A percentile compares a stretch with the other conserved stretches of the same genome.
These are phyloP conservation scores for Aspergillus ustus DNA, from an alignment of 2,329 filamentous ascomycete species.

Conservation along the genomic window DNA sequence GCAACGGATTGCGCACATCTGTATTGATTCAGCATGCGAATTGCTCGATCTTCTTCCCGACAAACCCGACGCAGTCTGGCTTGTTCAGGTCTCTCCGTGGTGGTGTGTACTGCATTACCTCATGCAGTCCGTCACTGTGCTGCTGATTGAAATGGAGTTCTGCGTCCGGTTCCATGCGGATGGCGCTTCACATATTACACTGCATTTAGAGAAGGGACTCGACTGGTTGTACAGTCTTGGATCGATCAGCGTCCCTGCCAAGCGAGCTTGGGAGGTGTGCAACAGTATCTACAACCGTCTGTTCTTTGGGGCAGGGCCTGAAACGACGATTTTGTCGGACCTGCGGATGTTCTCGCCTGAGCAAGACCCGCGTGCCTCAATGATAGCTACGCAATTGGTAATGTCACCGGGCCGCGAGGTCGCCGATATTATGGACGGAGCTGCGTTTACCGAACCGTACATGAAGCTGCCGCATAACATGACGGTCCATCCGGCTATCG, in stretches of 20 bases:
- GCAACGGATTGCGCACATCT: conserved; percentile 25
- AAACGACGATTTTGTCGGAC: not conserved
- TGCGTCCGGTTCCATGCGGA: conserved; percentile 13
- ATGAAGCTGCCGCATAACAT: conserved; percentile 13
- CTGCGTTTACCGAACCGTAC: conserved; percentile 1
- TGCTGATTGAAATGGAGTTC: conserved; percentile 36
- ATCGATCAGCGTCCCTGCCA: not conserved
- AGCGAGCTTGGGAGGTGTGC: conserved; percentile 9
- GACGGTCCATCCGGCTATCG: conserved; percentile 11
- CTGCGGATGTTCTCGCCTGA: conserved; percentile 4
- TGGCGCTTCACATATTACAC: conserved; percentile 6
- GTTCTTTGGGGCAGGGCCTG: conserved; percentile 1
- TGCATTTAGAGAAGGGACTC: conserved; percentile 6
- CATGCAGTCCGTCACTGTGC: conserved; percentile 45
- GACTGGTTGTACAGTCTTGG: conserved; percentile 7
- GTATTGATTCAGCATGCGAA: conserved; percentile 43
- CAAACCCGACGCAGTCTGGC: conserved; percentile 28
- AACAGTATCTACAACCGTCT: conserved; percentile 13
- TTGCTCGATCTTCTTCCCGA: conserved; percentile 44
- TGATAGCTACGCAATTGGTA: not conserved
- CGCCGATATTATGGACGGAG: not conserved
- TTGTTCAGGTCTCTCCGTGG: conserved; percentile 44
- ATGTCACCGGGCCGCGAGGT: not conserved
- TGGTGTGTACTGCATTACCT: conserved; percentile 48
- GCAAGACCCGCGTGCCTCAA: not conserved